Evolutionary conservation across 225 moss, liverwort and hornwort genomes (phyloP).

Genomic region (Asterella californica): DNA sequence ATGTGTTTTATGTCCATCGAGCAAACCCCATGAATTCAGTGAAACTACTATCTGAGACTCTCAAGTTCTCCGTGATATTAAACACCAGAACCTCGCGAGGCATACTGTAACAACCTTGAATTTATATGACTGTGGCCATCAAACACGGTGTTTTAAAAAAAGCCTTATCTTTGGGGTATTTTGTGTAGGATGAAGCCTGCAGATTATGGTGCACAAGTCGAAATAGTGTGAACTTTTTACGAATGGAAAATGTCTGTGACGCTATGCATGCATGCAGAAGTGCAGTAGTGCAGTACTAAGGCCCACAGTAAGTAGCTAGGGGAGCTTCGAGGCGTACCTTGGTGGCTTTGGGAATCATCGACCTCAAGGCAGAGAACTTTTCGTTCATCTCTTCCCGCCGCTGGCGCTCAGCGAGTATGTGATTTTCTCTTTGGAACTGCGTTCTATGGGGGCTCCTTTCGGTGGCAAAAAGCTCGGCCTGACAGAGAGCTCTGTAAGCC

Average conservation of each 20-base stretch:
- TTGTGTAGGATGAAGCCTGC: no score
- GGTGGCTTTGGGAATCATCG: constrained; percentile 96
- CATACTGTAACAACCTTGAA: no score
- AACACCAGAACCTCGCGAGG: no score
- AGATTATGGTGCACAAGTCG: not conserved
- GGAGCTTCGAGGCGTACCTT: constrained; percentile 43
- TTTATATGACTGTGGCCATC: no score
- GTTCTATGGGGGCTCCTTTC: constrained; percentile 90
- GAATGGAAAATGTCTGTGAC: no score
- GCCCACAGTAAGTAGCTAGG: no score
- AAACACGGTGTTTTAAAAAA: no score
- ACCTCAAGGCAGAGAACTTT: constrained; percentile 81
- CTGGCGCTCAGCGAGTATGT: constrained; percentile 91
- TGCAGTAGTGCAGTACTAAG: not conserved
- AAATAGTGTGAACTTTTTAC: not conserved
- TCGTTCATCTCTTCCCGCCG: constrained; percentile 98
- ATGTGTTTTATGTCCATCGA: no score
- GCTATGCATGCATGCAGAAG: not conserved
- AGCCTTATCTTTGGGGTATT: no score
- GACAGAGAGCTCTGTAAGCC: constrained; percentile 73
- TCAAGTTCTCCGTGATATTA: no score
- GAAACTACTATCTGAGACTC: no score
- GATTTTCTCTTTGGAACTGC: constrained; percentile 96
- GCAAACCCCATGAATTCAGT: no score
- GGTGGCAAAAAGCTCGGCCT: constrained; percentile 60